Evolutionary conservation across 73 alveolate species (phyloP).

Genomic region (Tetrahymena borealis): DNA sequence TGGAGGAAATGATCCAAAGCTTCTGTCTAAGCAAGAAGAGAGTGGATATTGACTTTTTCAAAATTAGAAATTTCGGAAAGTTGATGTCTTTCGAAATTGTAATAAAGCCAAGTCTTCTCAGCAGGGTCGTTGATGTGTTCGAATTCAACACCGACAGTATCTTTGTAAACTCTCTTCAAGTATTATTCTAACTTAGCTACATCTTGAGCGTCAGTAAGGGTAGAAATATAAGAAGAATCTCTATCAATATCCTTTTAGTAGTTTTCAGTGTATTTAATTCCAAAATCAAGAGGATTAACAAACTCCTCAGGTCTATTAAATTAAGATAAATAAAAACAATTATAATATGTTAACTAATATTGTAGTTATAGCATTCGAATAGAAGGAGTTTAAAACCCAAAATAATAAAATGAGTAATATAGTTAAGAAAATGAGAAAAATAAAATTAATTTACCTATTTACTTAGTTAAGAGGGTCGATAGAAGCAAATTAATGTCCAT

Average conservation of each 20-base stretch:
- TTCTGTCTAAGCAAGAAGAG: constrained; percentile 44
- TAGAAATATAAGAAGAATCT: background rate
- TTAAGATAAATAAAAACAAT: too few species aligned
- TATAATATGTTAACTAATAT: too few species aligned
- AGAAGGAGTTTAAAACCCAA: background rate
- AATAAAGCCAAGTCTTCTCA: constrained; percentile 71
- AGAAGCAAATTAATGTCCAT: background rate
- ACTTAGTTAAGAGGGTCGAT: background rate
- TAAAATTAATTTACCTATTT: background rate
- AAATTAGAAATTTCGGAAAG: constrained; percentile 20
- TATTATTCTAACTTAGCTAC: constrained; percentile 45
- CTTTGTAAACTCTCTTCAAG: constrained; percentile 49
- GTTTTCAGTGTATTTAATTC: background rate
- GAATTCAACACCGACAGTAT: constrained; percentile 69
- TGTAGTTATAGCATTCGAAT: background rate
- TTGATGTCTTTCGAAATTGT: constrained; percentile 60
- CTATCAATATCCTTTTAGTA: background rate
- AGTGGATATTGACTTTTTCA: constrained; percentile 56
- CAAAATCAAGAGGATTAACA: background rate
- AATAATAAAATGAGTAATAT: background rate
- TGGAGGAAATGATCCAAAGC: constrained; percentile 65
- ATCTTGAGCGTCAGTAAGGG: background rate
- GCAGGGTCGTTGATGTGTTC: constrained; percentile 61
- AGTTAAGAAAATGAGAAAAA: too few species aligned
- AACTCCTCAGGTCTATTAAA: background rate